Conservation (phyloP, 2,329 filamentous ascomycete species). For the Passalora sequoiae region DNA sequence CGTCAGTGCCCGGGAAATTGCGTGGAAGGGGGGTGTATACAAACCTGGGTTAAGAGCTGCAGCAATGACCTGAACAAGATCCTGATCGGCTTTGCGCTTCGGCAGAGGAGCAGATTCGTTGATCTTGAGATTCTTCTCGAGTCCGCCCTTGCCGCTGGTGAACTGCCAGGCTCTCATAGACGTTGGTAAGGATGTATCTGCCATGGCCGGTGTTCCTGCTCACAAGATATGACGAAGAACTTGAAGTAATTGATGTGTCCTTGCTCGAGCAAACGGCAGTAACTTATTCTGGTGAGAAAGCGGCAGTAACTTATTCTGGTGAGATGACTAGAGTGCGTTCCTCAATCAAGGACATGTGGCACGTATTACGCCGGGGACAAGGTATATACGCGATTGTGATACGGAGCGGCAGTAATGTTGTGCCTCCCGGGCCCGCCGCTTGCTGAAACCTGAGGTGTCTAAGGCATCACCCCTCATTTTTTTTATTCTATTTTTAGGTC, state of each 20-base stretch:
- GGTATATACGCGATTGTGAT: too few relatives aligned
- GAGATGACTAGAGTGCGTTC: too few relatives aligned
- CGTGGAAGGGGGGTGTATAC: too few relatives aligned
- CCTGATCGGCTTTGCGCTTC: slow-evolving; percentile 37
- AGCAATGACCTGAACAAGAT: slow-evolving; percentile 53
- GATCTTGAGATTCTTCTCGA: slow-evolving; percentile 53
- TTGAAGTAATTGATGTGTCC: background rate
- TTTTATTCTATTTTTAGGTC: too few relatives aligned
- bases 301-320: too few relatives aligned
- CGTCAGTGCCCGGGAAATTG: too few relatives aligned
- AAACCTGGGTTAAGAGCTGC: slow-evolving; percentile 47
- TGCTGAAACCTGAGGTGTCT: too few relatives aligned
- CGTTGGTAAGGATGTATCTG: slow-evolving; percentile 1
- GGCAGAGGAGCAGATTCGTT: slow-evolving; percentile 39
- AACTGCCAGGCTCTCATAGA: slow-evolving; percentile 59
- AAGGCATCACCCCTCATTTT: too few relatives aligned
- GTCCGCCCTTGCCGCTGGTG: slow-evolving; percentile 39
- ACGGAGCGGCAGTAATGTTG: too few relatives aligned
- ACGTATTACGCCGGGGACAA: too few relatives aligned
- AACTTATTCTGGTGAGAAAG: background rate
- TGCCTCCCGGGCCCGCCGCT: too few relatives aligned
- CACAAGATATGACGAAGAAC: background rate
- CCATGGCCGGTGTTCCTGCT: background rate
- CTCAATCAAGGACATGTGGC: too few relatives aligned
- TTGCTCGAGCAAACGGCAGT: background rate